Base-by-base conservation (phyloP, 495 filamentous ascomycete species). In the Lasiosphaeriaceae sp. region DNA sequence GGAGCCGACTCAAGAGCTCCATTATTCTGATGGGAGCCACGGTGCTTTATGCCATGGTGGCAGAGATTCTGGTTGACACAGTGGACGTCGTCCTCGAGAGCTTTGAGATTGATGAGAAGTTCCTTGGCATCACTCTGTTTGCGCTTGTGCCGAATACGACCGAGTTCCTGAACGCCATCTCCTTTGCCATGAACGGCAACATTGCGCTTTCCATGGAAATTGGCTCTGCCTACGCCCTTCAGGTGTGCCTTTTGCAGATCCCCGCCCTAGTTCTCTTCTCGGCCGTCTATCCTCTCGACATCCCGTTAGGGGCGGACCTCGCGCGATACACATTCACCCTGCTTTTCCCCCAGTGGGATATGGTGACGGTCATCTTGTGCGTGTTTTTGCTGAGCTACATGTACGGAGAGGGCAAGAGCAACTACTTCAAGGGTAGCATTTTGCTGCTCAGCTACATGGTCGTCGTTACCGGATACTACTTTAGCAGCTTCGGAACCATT, bases 131-230 rank as follows among this genome's bases (percentile, higher is more conserved):
- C 58, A 97, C 95, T 31, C 77, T 99, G 45, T 99, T 99, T 66
- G 93, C 95, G 8, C 79, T 99, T 57, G 94, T 99, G 23, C 94
- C 94, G 1, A 99, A 97, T 69, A 97, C 94, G 17, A 99, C 94
- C 21, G 94, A 99, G 70, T 99, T 99, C 66, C 68, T 99, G 76
- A 99, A 99, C 68, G 94, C 95, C 66, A 97, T 99, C 55, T 96
- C 92, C 2, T 99, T 99, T 71, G 94, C 94, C 44, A 99, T 99
- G 95, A 97, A 99, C 64, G 94, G 94, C n/a, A 99, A 99, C 72
- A 97, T 99, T 66, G 94, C 94, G 0, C 79, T 99, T 23, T 96
- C 90, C 43, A 97, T 99, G 95, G 94, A 99, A 69, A 97, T 99
- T 60, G 94, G 94, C 60, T 96, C 91, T 1, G 93, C 93, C 31